Evolutionary conservation across 2,329 filamentous ascomycete species (phyloP).

Genomic region (Xylariaceae sp.): DNA sequence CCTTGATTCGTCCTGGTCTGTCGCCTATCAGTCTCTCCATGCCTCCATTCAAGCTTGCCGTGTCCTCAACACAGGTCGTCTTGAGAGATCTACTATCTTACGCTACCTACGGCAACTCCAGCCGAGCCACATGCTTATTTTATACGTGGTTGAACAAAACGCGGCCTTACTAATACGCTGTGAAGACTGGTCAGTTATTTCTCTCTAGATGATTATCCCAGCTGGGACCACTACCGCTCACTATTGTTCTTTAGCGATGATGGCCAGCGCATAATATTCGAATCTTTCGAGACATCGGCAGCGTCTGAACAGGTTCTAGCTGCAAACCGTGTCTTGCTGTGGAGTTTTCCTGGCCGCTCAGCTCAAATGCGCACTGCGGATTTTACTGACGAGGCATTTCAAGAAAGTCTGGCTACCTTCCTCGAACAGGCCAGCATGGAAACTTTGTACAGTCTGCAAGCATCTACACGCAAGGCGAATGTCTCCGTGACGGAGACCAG

Average conservation of each 20-base stretch:
- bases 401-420: constrained; percentile 44
- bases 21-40: constrained; percentile 16
- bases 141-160: constrained; percentile 28
- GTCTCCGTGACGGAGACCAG: constrained; percentile 47
- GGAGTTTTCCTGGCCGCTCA: constrained; percentile 52
- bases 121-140: constrained; percentile 17
- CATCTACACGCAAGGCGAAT: constrained; percentile 48
- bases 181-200: constrained; percentile 19
- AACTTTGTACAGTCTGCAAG: constrained; percentile 47
- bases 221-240: neutral
- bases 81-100: constrained; percentile 18
- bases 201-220: neutral
- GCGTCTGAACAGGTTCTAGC: constrained; percentile 44
- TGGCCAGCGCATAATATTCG: constrained; percentile 42
- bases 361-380: constrained; percentile 36
- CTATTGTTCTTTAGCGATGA: constrained; percentile 6
- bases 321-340: constrained; percentile 42
- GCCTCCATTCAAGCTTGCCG: constrained; percentile 19
- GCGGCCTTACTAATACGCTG: constrained; percentile 25
- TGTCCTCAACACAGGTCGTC: constrained; percentile 18
- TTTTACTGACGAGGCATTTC: constrained; percentile 41
- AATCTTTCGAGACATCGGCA: constrained; percentile 53
- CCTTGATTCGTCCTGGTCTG: constrained; percentile 14
- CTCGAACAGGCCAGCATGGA: constrained; percentile 53
- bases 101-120: constrained; percentile 18